These are phyloP conservation scores for Kernera saxatilis DNA, from an alignment of 345 rosid species.

Conservation along the genomic window DNA sequence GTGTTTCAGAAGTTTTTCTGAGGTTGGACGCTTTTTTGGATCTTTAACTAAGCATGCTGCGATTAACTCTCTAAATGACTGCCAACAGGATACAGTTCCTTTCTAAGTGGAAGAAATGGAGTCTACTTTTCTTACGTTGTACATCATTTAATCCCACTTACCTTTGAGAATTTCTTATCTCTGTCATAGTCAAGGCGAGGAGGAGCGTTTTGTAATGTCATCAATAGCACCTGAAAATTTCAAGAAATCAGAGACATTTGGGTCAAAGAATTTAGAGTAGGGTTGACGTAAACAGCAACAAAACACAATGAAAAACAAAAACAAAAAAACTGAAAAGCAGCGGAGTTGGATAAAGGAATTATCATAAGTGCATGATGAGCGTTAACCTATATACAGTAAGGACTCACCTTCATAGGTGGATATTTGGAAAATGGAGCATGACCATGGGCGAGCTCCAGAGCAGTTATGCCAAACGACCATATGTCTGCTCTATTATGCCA, in stretches of 20 bases:
- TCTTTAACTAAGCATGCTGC: constrained; percentile 90
- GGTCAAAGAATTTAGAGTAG: not conserved
- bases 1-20: constrained; percentile 76
- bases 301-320: not conserved
- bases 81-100: constrained; percentile 7
- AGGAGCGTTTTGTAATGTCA: constrained; percentile 92
- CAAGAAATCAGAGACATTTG: not conserved
- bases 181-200: constrained; percentile 90
- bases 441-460: constrained; percentile 90
- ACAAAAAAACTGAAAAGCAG: not conserved
- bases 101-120: constrained; percentile 10
- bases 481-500: constrained; percentile 61
- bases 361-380: not conserved
- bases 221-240: constrained; percentile 60
- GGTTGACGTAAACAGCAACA: not conserved
- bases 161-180: constrained; percentile 80
- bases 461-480: constrained; percentile 92
- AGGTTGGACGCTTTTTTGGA: constrained; percentile 79
- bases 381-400: not conserved
- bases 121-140: not conserved
- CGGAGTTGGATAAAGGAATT: not conserved
- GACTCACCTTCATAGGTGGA: constrained; percentile 75
- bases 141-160: constrained; percentile 16
- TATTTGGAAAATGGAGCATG: constrained; percentile 92
- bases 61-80: constrained; percentile 82